A percentile compares a stretch with the other conserved stretches of the same genome.
Evolutionary conservation across 1,139 yeast species (phyloP).

Genomic region (Nakaseomyces glabratus): DNA sequence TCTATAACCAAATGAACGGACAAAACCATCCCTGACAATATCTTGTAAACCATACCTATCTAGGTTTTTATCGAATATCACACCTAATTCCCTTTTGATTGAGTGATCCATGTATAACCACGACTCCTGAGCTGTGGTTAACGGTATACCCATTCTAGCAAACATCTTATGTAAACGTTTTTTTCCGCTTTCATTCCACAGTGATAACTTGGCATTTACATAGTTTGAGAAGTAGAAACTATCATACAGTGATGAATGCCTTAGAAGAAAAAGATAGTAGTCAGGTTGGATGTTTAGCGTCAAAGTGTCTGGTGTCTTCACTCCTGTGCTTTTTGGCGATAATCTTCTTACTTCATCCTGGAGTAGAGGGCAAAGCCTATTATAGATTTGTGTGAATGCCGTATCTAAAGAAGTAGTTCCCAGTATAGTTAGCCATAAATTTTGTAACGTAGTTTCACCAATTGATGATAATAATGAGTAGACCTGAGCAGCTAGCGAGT

Average conservation of each 20-base stretch:
- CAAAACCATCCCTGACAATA: slow-evolving; percentile 75
- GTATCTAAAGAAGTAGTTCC: slow-evolving; percentile 80
- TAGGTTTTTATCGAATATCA: slow-evolving; percentile 60
- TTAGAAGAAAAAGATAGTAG: slow-evolving; percentile 71
- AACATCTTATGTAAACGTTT: slow-evolving; percentile 80
- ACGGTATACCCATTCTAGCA: slow-evolving; percentile 92
- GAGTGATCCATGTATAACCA: slow-evolving; percentile 87
- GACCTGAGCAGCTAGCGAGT: slow-evolving; percentile 69
- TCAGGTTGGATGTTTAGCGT: slow-evolving; percentile 67
- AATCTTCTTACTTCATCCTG: slow-evolving; percentile 79
- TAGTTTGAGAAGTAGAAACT: slow-evolving; percentile 84
- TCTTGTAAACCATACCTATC: slow-evolving; percentile 78
- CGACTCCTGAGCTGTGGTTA: slow-evolving; percentile 79
- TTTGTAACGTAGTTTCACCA: slow-evolving; percentile 64
- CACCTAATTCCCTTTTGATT: slow-evolving; percentile 63
- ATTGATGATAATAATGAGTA: slow-evolving; percentile 73
- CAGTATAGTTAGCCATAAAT: slow-evolving; percentile 79
- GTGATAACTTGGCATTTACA: slow-evolving; percentile 73
- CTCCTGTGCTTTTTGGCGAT: slow-evolving; percentile 32
- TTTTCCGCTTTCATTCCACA: slow-evolving; percentile 91
- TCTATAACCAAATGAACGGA: slow-evolving; percentile 75
- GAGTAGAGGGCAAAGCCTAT: slow-evolving; percentile 59
- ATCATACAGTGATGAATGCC: slow-evolving; percentile 92
- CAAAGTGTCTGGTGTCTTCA: slow-evolving; percentile 46
- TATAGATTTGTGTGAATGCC: slow-evolving; percentile 69